A percentile compares a stretch with the other conserved stretches of the same genome.
Evolutionary conservation across 768 basidiomycete species (phyloP).

Genomic region (Pisolithus microcarpus): DNA sequence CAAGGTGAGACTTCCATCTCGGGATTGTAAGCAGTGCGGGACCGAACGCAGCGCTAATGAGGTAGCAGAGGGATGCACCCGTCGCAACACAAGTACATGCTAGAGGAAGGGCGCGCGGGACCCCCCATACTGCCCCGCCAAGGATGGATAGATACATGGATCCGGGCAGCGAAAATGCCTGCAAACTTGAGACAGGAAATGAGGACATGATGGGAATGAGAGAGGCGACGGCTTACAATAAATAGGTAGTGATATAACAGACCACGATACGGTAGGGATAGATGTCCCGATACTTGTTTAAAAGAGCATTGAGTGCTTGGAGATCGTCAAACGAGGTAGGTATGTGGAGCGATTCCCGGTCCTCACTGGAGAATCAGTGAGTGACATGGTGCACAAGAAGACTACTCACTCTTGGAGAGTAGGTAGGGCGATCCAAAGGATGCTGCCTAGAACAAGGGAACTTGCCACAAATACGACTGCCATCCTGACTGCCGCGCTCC

Average conservation of each 20-base stretch:
- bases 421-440: conserved; percentile 76
- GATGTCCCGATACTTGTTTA: conserved; percentile 89
- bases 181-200: conserved; percentile 49
- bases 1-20: conserved; percentile 75
- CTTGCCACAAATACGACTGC: conserved; percentile 67
- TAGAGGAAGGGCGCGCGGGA: conserved; percentile 78
- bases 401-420: conserved; percentile 61
- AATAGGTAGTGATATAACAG: conserved; percentile 83
- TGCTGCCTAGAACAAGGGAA: conserved; percentile 62
- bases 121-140: conserved; percentile 93
- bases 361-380: conserved; percentile 44
- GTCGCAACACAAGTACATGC: conserved; percentile 88
- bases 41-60: conserved; percentile 85
- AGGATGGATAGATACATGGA: conserved; percentile 98
- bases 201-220: conserved; percentile 5
- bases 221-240: conserved; percentile 61
- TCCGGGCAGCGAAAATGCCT: conserved; percentile 93
- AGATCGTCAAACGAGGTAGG: conserved; percentile 87
- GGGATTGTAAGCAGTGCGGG: conserved; percentile 86
- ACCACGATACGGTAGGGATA: conserved; percentile 81
- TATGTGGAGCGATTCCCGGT: conserved; percentile 69
- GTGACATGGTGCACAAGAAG: conserved; percentile 1
- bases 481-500: conserved; percentile 82
- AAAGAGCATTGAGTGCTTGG: conserved; percentile 72
- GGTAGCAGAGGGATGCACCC: conserved; percentile 88